phyloP scores from a whole-genome alignment of 768 basidiomycete genomes.

The Trametes meyenii region DNA sequence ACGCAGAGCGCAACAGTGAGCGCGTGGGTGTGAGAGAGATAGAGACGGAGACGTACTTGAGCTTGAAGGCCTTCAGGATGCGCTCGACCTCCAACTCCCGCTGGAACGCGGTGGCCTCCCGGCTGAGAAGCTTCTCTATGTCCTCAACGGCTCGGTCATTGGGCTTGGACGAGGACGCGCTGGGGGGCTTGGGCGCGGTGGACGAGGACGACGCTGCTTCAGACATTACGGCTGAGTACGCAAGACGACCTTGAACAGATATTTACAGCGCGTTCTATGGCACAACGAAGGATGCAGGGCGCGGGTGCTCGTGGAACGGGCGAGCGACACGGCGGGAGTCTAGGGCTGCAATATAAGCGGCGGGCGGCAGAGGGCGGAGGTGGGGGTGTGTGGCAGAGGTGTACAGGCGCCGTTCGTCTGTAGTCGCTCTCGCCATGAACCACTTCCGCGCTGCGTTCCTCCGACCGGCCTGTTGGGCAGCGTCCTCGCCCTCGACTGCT shows the following conservation, averaged over 20 bases:
- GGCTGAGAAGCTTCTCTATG: constrained; percentile 76
- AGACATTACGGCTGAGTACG: constrained; percentile 25
- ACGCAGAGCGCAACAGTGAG: neutral
- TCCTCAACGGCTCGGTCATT: constrained; percentile 47
- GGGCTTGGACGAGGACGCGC: constrained; percentile 17
- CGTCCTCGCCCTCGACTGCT: neutral
- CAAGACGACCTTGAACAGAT: constrained; percentile 15
- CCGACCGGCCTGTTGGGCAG: constrained; percentile 17
- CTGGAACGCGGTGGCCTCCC: constrained; percentile 84
- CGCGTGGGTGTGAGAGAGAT: neutral
- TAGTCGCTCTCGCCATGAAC: constrained; percentile 28
- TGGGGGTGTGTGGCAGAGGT: constrained; percentile 17
- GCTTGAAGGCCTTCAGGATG: constrained; percentile 91
- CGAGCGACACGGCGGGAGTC: neutral
- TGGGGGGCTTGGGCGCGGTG: constrained; percentile 13
- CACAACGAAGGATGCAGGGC: neutral
- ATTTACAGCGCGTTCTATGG: constrained; percentile 12
- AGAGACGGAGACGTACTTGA: constrained; percentile 66
- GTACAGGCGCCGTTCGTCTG: constrained; percentile 13
- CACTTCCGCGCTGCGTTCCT: constrained; percentile 25
- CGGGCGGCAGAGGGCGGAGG: neutral
- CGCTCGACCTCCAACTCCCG: constrained; percentile 89
- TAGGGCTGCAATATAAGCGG: neutral
- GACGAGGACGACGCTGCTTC: constrained; percentile 28
- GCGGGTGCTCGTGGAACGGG: neutral